phyloP scores from a whole-genome alignment of 352 stramenopile genomes.

The Phytopythium aichiense region DNA sequence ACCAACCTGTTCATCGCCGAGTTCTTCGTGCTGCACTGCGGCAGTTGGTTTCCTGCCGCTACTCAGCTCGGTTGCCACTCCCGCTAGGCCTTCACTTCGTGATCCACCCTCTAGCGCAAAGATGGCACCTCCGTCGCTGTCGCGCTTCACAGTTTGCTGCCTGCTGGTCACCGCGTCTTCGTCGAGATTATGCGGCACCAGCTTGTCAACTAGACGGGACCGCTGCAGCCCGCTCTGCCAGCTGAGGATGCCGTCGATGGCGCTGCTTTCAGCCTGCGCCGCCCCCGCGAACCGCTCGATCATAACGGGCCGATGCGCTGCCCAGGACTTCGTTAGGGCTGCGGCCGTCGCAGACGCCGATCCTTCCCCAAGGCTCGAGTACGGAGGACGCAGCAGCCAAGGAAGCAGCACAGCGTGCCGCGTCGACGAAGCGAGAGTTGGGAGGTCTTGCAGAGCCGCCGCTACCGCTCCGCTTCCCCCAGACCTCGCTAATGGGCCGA shows the following conservation, averaged over 20 bases:
- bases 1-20: constrained; percentile 20
- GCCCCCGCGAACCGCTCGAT: constrained; percentile 24
- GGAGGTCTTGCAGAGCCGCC: neutral
- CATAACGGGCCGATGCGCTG: constrained; percentile 16
- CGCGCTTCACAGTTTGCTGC: neutral
- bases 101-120: neutral
- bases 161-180: neutral
- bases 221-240: constrained; percentile 16
- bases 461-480: neutral
- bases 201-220: constrained; percentile 4
- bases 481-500: neutral
- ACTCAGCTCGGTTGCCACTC: neutral
- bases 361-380: constrained; percentile 1
- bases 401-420: neutral
- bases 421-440: neutral
- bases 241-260: constrained; percentile 12
- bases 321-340: constrained; percentile 23
- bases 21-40: neutral
- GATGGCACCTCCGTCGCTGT: neutral
- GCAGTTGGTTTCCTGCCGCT: neutral
- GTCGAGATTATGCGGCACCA: constrained; percentile 5
- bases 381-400: constrained; percentile 12
- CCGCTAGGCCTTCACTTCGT: neutral
- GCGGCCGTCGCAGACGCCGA: constrained; percentile 6
- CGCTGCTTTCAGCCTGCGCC: constrained; percentile 18